These are phyloP conservation scores for Penicillium coprophilum DNA, from an alignment of 495 filamentous ascomycete genomes.

Conservation along the genomic window DNA sequence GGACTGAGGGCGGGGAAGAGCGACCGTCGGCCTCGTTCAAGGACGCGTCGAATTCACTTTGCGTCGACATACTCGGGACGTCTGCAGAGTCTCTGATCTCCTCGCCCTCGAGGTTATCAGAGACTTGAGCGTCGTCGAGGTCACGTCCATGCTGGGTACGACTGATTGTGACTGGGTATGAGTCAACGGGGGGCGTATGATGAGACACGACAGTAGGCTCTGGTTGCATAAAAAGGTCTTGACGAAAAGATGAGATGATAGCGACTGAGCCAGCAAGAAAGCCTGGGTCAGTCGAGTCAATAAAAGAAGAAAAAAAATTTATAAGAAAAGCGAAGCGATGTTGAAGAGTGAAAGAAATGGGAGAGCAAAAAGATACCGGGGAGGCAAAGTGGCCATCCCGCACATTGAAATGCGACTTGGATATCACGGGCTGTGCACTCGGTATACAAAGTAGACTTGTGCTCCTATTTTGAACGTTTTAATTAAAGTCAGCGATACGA, in stretches of 20 bases:
- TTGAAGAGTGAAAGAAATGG: conserved; percentile 17
- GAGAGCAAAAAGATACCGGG: conserved; percentile 13
- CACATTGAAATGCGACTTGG: conserved; percentile 13
- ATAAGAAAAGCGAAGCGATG: conserved; percentile 9
- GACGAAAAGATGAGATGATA: conserved; percentile 34
- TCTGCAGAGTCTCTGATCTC: conserved; percentile 32
- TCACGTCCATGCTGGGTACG: conserved; percentile 78
- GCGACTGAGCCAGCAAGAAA: conserved; percentile 66
- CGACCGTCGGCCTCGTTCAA: conserved; percentile 25
- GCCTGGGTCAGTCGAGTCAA: conserved; percentile 45
- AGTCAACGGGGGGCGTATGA: conserved; percentile 48
- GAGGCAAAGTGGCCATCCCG: conserved; percentile 21
- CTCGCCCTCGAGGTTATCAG: conserved; percentile 31
- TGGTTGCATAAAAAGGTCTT: conserved; percentile 85
- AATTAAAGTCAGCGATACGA: too few species aligned
- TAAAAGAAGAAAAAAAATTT: conserved; percentile 12
- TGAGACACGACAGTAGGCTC: conserved; percentile 64
- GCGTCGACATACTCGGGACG: conserved; percentile 23
- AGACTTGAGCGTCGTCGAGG: conserved; percentile 43
- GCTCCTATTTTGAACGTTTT: too few species aligned
- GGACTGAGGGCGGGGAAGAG: conserved; percentile 46
- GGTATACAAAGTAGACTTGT: too few species aligned
- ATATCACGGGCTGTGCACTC: background rate
- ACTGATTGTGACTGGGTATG: conserved; percentile 37
- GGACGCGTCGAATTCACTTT: conserved; percentile 35